Evolutionary conservation across 2,329 filamentous ascomycete genomes (phyloP), one percentile per base, ranked within the genome.

Genomic region (Scedosporium minutisporum): DNA sequence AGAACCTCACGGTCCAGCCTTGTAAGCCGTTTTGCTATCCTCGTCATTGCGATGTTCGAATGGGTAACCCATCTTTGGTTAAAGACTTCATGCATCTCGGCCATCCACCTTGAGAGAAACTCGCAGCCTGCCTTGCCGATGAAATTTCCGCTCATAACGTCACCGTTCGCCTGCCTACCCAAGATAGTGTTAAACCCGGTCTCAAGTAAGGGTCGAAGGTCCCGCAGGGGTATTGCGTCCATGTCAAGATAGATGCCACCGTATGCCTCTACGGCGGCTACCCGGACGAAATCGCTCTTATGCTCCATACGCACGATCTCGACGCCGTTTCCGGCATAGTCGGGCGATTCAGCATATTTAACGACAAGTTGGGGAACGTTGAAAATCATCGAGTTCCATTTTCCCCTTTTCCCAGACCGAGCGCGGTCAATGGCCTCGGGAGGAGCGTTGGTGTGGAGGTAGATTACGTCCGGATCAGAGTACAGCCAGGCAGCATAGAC

Each of bases 61-160:
- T 71, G 70, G 1, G 69, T 69, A n/a, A 64, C 68, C 69, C 69
- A 72, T 5, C 60, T 57, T 9, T 70, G 69, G 29, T 69, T 63
- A 63, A 69, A 73, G 16, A 66, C 68, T 2, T 65, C 29, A 63
- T 72, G 65, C 69, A 70, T 70, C 29, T 51, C 21, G 65, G 82
- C 83, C 64, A 62, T 65, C 68, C 69, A 71, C 3, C 57, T 55
- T 23, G 16, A 55, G 6, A 68, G 57, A 65, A 69, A 62, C 6
- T 53, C 63, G 1, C 65, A 65, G n/a, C 60, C 58, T 58, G 65
- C 66, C 12, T 60, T 63, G 14, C 66, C 64, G 66, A 71, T 67
- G 64, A 70, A 70, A 2, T 64, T 64, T 1, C 69, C 68, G 51
- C 67, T 68, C 42, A 67, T 70, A 18, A 69, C 38, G 9, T 65